A percentile compares a stretch with the other conserved stretches of the same genome.
Conservation (phyloP, 2,329 filamentous ascomycete genomes). For the Xylaria sp. region DNA sequence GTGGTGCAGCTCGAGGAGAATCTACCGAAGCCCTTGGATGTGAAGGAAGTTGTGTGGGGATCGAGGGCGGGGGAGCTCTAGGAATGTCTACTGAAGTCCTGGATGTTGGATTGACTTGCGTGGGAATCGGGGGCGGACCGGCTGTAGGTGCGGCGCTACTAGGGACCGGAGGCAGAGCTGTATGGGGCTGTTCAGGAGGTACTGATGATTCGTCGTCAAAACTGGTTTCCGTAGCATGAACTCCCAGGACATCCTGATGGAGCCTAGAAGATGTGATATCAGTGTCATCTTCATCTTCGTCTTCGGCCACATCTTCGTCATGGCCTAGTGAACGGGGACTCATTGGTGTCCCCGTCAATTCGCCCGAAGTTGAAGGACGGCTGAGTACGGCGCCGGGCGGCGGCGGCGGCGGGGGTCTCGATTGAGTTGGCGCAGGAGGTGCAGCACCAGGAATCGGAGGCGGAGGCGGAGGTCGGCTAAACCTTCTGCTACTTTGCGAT, state of each 20-base stretch:
- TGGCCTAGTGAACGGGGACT: conserved; percentile 40
- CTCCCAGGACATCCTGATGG: conserved; percentile 86
- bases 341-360: conserved; percentile 40
- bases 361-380: conserved; percentile 56
- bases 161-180: conserved; percentile 52
- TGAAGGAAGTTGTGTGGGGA: conserved; percentile 15
- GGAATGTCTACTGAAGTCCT: conserved; percentile 67
- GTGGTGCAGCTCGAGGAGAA: conserved; percentile 18
- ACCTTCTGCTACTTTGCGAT: conserved; percentile 48
- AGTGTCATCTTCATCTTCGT: conserved; percentile 96
- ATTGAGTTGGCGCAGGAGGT: conserved; percentile 47
- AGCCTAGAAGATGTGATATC: conserved; percentile 93
- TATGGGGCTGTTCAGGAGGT: conserved; percentile 41
- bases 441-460: conserved; percentile 48
- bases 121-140: conserved; percentile 60
- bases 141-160: conserved; percentile 50
- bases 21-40: conserved; percentile 16
- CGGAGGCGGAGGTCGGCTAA: conserved; percentile 51
- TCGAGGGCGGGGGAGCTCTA: conserved; percentile 42
- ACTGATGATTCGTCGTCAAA: conserved; percentile 62
- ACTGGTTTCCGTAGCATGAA: conserved; percentile 72
- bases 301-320: conserved; percentile 78
- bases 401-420: conserved; percentile 62
- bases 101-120: conserved; percentile 46
- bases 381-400: conserved; percentile 50